phyloP scores from a whole-genome alignment of 805 yeast species.

The Teunomyces aglyptinius region DNA sequence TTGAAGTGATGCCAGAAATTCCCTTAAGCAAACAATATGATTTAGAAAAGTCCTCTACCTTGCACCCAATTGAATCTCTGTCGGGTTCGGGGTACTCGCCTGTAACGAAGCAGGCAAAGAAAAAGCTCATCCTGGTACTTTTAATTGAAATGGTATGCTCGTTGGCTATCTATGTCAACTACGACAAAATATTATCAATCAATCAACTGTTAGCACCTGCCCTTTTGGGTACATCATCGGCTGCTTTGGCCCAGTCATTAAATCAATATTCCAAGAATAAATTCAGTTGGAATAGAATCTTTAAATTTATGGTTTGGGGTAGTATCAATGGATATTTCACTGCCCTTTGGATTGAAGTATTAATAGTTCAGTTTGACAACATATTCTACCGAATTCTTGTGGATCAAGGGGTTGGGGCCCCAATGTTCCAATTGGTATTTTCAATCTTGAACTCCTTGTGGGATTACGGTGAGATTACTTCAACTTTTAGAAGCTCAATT shows the following conservation, averaged over 20 bases:
- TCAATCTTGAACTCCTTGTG: slow-evolving; percentile 49
- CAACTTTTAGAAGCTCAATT: slow-evolving; percentile 35
- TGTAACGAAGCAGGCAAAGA: not conserved
- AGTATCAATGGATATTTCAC: slow-evolving; percentile 55
- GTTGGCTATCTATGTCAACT: slow-evolving; percentile 27
- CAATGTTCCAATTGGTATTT: slow-evolving; percentile 52
- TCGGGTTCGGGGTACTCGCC: not conserved
- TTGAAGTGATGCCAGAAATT: slow-evolving; percentile 1
- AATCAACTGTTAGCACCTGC: slow-evolving; percentile 34
- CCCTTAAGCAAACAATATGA: slow-evolving; percentile 3
- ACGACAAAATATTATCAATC: slow-evolving; percentile 18
- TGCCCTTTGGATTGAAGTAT: slow-evolving; percentile 52
- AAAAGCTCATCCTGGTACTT: slow-evolving; percentile 21
- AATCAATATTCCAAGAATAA: slow-evolving; percentile 35
- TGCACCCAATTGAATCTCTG: slow-evolving; percentile 6
- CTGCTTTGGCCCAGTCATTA: slow-evolving; percentile 42
- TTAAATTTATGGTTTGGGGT: slow-evolving; percentile 62
- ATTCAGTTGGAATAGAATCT: slow-evolving; percentile 26
- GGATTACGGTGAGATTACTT: slow-evolving; percentile 48
- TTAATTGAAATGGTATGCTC: slow-evolving; percentile 26
- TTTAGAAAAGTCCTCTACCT: slow-evolving; percentile 18
- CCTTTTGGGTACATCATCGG: slow-evolving; percentile 38
- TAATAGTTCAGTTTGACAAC: slow-evolving; percentile 37
- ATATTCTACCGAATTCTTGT: slow-evolving; percentile 39
- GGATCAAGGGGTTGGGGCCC: slow-evolving; percentile 58